phyloP scores from a whole-genome alignment of 495 filamentous ascomycete genomes.

The Neurospora cerealis region DNA sequence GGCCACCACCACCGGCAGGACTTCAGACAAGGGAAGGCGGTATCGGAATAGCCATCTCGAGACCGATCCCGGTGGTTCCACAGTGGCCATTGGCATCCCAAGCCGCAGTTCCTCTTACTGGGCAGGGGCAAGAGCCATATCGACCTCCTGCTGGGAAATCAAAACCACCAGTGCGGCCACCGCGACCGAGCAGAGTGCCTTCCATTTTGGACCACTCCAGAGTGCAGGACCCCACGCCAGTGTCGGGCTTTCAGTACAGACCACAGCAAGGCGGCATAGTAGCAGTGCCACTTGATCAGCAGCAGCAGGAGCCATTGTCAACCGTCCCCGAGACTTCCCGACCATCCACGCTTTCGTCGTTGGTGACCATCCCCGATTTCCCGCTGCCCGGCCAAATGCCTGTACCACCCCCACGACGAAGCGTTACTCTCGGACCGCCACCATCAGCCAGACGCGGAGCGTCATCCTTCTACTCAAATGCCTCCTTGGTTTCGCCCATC shows the following conservation, averaged over 20 bases:
- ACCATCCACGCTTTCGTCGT: constrained; percentile 44
- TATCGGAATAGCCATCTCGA: constrained; percentile 41
- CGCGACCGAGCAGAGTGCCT: constrained; percentile 50
- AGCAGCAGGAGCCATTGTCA: constrained; percentile 14
- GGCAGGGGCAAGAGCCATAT: constrained; percentile 34
- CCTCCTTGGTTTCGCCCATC: constrained; percentile 80
- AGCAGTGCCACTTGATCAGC: constrained; percentile 15
- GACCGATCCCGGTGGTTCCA: constrained; percentile 35
- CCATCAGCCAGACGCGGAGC: constrained; percentile 60
- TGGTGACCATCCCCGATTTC: constrained; percentile 53
- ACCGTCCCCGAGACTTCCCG: constrained; percentile 32
- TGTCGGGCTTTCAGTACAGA: constrained; percentile 35
- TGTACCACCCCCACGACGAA: constrained; percentile 36
- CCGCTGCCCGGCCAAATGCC: constrained; percentile 38
- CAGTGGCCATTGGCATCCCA: constrained; percentile 37
- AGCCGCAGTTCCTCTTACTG: background rate
- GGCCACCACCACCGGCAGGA: constrained; percentile 25
- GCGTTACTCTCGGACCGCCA: constrained; percentile 50
- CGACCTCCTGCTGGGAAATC: constrained; percentile 41
- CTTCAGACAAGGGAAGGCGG: constrained; percentile 31
- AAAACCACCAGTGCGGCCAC: constrained; percentile 57
- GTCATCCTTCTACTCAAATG: constrained; percentile 62
- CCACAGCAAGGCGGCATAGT: constrained; percentile 28
- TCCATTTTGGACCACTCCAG: constrained; percentile 41
- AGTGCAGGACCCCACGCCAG: constrained; percentile 38